Evolutionary conservation across 2,329 filamentous ascomycete genomes (phyloP).

Genomic region (Pseudogymnoascus sp.): DNA sequence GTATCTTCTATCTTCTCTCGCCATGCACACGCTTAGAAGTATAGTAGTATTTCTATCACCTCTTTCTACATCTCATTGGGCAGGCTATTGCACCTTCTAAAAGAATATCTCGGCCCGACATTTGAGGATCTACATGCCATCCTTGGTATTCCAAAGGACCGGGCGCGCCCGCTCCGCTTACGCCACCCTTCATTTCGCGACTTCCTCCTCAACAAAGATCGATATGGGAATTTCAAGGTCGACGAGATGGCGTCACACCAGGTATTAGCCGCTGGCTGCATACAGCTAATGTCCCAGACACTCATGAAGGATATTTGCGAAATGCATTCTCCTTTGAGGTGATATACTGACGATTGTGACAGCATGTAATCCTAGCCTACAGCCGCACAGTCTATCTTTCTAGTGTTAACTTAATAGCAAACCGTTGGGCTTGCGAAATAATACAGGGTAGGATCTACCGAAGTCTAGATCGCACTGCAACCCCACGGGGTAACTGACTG

Average conservation of each 20-base stretch:
- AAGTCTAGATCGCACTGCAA: neutral
- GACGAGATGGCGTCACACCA: constrained; percentile 26
- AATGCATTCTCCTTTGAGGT: constrained; percentile 9
- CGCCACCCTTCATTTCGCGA: too few species aligned
- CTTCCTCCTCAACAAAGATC: too few species aligned
- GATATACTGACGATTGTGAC: neutral
- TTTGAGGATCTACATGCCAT: neutral
- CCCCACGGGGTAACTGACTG: neutral
- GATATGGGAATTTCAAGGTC: constrained; percentile 11
- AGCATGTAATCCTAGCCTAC: neutral
- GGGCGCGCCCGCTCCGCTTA: constrained; percentile 21
- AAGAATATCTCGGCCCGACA: constrained; percentile 25
- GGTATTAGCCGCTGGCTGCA: constrained; percentile 23
- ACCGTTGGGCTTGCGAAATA: neutral
- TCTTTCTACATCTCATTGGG: constrained; percentile 4
- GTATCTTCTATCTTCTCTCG: neutral
- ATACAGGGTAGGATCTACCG: neutral
- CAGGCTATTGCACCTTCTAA: constrained; percentile 24
- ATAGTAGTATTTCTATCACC: constrained; percentile 8
- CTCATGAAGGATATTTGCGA: constrained; percentile 26
- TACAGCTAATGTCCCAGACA: constrained; percentile 21
- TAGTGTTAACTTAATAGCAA: neutral
- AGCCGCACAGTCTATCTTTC: neutral
- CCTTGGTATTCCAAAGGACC: neutral
- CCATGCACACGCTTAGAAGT: constrained; percentile 10